Percentiles rank a stretch among this genome's conserved stretches.
These are phyloP conservation scores for Brassica incana DNA, from an alignment of 345 rosid species.

Conservation along the genomic window DNA sequence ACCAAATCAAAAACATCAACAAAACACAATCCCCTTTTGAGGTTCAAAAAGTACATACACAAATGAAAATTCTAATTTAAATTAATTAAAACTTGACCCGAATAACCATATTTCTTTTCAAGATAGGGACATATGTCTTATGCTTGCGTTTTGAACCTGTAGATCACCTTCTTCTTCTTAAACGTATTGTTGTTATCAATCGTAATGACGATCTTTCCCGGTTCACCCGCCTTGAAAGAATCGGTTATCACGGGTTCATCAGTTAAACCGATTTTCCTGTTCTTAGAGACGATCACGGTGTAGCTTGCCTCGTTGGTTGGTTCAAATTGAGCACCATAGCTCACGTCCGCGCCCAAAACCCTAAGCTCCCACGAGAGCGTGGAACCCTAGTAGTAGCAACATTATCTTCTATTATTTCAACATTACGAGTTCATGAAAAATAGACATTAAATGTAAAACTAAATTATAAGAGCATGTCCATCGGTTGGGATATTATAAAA, in stretches of 20 bases:
- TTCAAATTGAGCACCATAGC: slow-evolving; percentile 71
- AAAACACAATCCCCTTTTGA: slow-evolving; percentile 33
- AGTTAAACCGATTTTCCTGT: slow-evolving; percentile 48
- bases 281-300: slow-evolving; percentile 77
- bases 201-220: slow-evolving; percentile 70
- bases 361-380: slow-evolving; percentile 69
- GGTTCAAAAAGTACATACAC: slow-evolving; percentile 20
- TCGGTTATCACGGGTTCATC: slow-evolving; percentile 65
- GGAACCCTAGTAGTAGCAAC: slow-evolving; percentile 44
- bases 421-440: background rate
- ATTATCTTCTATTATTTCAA: background rate
- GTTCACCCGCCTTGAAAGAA: slow-evolving; percentile 61
- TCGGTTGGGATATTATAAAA: too few relatives aligned
- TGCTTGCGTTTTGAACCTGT: slow-evolving; percentile 73
- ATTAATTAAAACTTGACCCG: background rate
- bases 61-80: slow-evolving; percentile 24
- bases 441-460: background rate
- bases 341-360: slow-evolving; percentile 80
- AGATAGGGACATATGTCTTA: slow-evolving; percentile 11
- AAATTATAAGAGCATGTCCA: background rate
- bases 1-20: slow-evolving; percentile 29
- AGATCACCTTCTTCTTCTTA: slow-evolving; percentile 83
- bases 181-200: slow-evolving; percentile 71
- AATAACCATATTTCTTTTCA: background rate
- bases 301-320: slow-evolving; percentile 69